A percentile compares a stretch with the other conserved stretches of the same genome.
Evolutionary conservation across 306 rosid genomes (phyloP).

Genomic region (Echinosophora koreensis): DNA sequence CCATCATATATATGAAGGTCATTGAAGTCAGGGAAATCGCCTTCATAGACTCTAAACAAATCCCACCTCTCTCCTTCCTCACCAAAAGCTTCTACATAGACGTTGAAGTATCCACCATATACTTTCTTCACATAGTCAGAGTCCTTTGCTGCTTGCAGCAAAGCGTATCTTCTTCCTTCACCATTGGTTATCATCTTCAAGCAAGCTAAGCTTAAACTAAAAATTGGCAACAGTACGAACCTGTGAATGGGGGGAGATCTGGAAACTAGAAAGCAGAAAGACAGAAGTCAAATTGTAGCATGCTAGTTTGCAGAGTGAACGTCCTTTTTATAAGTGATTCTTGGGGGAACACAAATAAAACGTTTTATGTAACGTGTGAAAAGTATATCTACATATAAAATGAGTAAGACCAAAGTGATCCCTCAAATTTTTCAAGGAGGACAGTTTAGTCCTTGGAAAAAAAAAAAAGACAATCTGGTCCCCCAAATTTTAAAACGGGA

Average conservation of each 20-base stretch:
- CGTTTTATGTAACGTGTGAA: too few species aligned
- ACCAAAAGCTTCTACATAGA: conserved; percentile 65
- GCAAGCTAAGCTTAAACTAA: not conserved
- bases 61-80: conserved; percentile 77
- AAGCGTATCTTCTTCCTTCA: conserved; percentile 52
- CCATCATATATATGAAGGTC: conserved; percentile 66
- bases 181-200: conserved; percentile 16
- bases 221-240: not conserved
- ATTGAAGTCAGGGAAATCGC: conserved; percentile 59
- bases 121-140: conserved; percentile 65
- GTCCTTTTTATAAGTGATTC: conserved; percentile 19
- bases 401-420: too few species aligned
- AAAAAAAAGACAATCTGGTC: too few species aligned
- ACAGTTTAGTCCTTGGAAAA: too few species aligned
- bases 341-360: too few species aligned
- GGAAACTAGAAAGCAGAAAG: not conserved
- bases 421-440: too few species aligned
- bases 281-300: not conserved
- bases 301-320: not conserved
- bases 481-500: too few species aligned
- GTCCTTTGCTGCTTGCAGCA: conserved; percentile 67
- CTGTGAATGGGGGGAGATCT: not conserved
- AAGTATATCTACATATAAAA: too few species aligned
- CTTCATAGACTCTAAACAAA: conserved; percentile 66
- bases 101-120: conserved; percentile 70